Base-by-base conservation (phyloP, 1,284 basidiomycete genomes). In the Marasmius oreades region DNA sequence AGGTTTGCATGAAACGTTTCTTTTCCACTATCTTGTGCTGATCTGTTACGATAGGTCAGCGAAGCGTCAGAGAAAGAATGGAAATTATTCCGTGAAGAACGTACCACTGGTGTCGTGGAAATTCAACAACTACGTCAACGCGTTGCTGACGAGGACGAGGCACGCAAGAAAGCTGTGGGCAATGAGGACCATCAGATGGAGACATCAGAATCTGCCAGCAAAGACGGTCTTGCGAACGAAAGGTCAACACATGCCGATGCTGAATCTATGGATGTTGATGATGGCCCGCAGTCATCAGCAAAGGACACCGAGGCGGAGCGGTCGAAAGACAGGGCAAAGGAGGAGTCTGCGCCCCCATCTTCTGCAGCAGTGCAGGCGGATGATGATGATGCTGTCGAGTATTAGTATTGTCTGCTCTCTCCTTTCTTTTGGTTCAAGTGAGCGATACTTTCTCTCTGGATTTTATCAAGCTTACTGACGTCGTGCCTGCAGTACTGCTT, bases 51-150 rank as follows among this genome's bases (percentile, higher is more conserved):
- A 18, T 61, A 91, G 88, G 81, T 86, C 16, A 67, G 73, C 31
- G 81, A 83, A 63, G 84, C 85, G 33, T 73, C 76, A 12, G 85
- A 88, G 64, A 79, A 78, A 56, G 89, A 91, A 68, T 90, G 87
- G 85, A 64, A 70, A 5, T 63, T 71, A 16, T 92, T 90, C 75
- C 73, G 70, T 39, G 74, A 72, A 31, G 88, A 91, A 64, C 82
- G 87, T 39, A 63, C 71, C 14, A 63, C 70, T 12, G 84, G 84
- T 3, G 73, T 90, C 44, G 76, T 79, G 43, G 90, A 91, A 56
- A 82, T 92, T 59, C 73, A 72, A 37, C 66, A 75, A 26, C 73
- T 91, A 10, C 79, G 89, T 22, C 77, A 78, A 64, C 82, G 79
- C 50, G 88, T 86, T 28, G 79, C 79, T 2, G 82, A 86, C 36